Base-by-base conservation (phyloP, 345 rosid species). In the Lepidium africanum region DNA sequence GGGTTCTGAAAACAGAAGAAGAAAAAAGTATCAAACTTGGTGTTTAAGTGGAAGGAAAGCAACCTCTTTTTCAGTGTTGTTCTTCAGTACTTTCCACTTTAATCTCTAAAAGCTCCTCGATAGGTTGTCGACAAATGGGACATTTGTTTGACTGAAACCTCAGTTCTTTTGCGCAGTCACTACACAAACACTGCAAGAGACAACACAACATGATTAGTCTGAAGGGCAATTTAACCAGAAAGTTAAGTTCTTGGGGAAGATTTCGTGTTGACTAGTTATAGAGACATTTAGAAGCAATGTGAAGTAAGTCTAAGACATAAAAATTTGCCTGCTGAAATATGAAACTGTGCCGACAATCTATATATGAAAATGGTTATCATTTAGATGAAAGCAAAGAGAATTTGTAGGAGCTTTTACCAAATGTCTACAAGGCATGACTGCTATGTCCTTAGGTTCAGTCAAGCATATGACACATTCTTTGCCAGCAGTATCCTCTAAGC, bases 391-490 rank as follows among this genome's bases (percentile, higher is more conserved):
- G 10, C 7, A 57, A 73, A 66, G 47, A 45, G 8, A 54, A 23
- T 5, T 3, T 47, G 0, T 7, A 62, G 27, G 62, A 68, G 23
- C 32, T 27, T 39, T 85, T 71, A 89, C 97, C 97, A 91, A 83
- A 80, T 91, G 97, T 41, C 97, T 79, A 81, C 97, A 91, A 50
- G 97, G 97, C 67, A 91, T 70, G 7, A 83, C 85, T 25, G 94
- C 94, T 1, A 96, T 91, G 81, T 89, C 87, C 84, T 89, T 87
- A 15, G 88, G 89, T 78, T 89, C 94, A 47, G 89, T 85, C 96
- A 91, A 83, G 92, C 97, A 91, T 59, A 91, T 89, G 52, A 89
- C 97, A 58, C 97, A 91, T 62, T 91, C 96, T 75, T 89, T 84
- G 78, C 81, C 96, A 66, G 78, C 90, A 39, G 50, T 75, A 59